Percentiles rank a stretch among this genome's conserved stretches.
These are phyloP conservation scores for Moricandia moricandioides DNA, from an alignment of 345 rosid genomes.

Conservation along the genomic window DNA sequence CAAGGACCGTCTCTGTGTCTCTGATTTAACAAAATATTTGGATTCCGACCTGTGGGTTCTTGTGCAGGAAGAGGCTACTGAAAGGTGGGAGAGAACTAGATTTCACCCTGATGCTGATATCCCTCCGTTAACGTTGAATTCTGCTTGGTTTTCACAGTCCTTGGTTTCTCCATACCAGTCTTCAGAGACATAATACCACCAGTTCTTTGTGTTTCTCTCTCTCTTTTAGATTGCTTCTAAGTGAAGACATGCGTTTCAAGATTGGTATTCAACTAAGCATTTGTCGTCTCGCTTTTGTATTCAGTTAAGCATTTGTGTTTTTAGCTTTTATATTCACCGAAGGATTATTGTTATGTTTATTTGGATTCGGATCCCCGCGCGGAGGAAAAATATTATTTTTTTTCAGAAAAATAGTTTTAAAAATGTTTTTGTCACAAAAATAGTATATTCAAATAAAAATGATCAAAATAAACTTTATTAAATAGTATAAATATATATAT, in stretches of 20 bases:
- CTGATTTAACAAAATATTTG: neutral
- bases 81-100: neutral
- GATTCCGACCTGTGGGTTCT: constrained; percentile 11
- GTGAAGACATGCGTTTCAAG: neutral
- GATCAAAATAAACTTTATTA: too few species aligned
- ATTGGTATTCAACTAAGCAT: neutral
- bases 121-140: neutral
- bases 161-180: constrained; percentile 12
- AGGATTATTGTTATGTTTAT: too few species aligned
- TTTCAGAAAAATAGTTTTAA: too few species aligned
- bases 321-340: too few species aligned
- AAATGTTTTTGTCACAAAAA: too few species aligned
- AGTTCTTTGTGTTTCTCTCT: too few species aligned
- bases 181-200: neutral
- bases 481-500: too few species aligned
- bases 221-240: neutral
- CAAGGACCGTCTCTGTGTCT: neutral
- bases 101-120: neutral
- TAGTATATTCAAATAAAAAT: too few species aligned
- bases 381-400: too few species aligned
- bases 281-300: neutral
- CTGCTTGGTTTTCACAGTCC: neutral
- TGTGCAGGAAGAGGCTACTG: constrained; percentile 13
- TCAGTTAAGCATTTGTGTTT: neutral
- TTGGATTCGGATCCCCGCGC: too few species aligned